These are phyloP conservation scores for Stevia rebaudiana DNA, from an alignment of 140 eudicot genomes.

Conservation along the genomic window DNA sequence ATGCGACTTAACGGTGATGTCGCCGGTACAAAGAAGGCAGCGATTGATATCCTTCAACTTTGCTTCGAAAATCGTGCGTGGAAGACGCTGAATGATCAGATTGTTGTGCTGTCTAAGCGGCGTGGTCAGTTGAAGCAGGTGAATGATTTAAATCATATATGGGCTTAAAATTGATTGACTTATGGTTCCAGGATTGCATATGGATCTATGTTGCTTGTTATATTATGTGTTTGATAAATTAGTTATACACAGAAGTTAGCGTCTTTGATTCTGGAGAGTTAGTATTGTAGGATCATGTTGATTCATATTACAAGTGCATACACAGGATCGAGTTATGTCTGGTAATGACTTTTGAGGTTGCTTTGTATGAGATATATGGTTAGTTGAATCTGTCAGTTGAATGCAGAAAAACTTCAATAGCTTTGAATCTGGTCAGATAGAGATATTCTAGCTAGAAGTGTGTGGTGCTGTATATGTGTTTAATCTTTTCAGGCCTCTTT, in stretches of 20 bases:
- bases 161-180: neutral
- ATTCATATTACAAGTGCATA: neutral
- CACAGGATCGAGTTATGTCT: neutral
- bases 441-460: neutral
- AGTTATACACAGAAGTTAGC: neutral
- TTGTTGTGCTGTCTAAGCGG: conserved; percentile 75
- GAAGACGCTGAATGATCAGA: conserved; percentile 87
- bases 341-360: neutral
- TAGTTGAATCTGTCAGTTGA: neutral
- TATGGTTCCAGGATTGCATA: neutral
- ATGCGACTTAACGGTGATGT: conserved; percentile 84
- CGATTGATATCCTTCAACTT: conserved; percentile 56
- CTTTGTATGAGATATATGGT: neutral
- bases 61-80: conserved; percentile 79
- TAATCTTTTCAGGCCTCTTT: neutral
- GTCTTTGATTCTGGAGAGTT: neutral
- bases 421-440: neutral
- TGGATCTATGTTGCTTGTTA: neutral
- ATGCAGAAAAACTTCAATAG: neutral
- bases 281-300: conserved; percentile 9
- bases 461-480: neutral
- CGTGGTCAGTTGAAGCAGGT: conserved; percentile 98
- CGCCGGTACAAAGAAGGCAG: conserved; percentile 81
- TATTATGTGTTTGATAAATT: neutral
- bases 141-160: neutral